Conservation (phyloP, 169 alveolate species). For the Toxoplasma gondii region DNA sequence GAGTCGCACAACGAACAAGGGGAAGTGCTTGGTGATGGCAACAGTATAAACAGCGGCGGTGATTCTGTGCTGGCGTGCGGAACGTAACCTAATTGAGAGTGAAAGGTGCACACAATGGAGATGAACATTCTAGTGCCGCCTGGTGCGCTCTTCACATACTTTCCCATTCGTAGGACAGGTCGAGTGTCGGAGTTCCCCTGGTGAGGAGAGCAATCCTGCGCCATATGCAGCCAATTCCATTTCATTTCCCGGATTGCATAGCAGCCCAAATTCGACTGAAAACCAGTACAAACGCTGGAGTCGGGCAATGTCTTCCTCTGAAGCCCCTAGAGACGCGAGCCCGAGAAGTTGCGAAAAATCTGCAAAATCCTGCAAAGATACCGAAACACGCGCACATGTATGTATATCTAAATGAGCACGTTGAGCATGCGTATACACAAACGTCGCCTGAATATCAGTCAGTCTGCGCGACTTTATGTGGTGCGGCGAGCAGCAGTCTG, state of each 20-base stretch:
- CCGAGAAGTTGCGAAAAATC: constrained; percentile 85
- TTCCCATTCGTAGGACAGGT: constrained; percentile 57
- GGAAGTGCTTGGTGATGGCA: too few relatives aligned
- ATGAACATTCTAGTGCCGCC: too few relatives aligned
- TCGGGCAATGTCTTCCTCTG: constrained; percentile 77
- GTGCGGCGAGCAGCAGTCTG: too few relatives aligned
- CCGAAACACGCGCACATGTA: neutral
- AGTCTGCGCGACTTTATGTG: too few relatives aligned
- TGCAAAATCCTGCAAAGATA: constrained; percentile 73
- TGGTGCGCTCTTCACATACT: neutral
- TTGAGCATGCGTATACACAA: too few relatives aligned
- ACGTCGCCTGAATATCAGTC: too few relatives aligned
- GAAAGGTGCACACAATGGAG: too few relatives aligned
- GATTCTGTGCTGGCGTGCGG: too few relatives aligned
- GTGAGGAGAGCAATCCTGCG: constrained; percentile 85
- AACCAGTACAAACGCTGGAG: constrained; percentile 85
- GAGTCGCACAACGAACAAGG: too few relatives aligned
- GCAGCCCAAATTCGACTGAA: constrained; percentile 84
- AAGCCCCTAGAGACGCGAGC: constrained; percentile 83
- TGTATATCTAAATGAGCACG: neutral
- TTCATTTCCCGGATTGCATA: constrained; percentile 50
- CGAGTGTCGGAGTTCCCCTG: constrained; percentile 76
- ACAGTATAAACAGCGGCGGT: too few relatives aligned
- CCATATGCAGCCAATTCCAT: constrained; percentile 82
- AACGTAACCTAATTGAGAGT: too few relatives aligned